Evolutionary conservation across 2,329 filamentous ascomycete species (phyloP).

Genomic region (Lasiodiplodia sp.): DNA sequence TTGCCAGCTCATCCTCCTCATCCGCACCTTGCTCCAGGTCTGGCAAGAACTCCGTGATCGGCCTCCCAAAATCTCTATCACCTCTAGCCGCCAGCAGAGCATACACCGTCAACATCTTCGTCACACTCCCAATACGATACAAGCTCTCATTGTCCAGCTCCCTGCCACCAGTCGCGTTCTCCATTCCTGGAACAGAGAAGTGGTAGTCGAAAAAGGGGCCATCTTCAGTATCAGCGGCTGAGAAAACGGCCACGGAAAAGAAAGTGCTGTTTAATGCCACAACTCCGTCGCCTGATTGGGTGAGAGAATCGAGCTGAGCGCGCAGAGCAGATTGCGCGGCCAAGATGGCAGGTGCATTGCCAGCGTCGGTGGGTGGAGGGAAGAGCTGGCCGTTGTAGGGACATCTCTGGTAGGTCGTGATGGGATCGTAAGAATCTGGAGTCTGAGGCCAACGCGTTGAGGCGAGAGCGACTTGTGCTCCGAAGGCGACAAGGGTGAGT

Average conservation of each 20-base stretch:
- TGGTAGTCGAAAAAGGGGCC: slow-evolving; percentile 45
- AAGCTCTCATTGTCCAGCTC: slow-evolving; percentile 44
- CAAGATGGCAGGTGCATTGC: slow-evolving; percentile 22
- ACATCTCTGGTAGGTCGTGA: slow-evolving; percentile 20
- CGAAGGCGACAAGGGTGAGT: neutral
- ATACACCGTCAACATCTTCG: slow-evolving; percentile 56
- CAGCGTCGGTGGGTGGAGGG: slow-evolving; percentile 22
- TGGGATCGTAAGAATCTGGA: neutral
- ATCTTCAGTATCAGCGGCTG: slow-evolving; percentile 34
- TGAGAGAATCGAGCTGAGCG: slow-evolving; percentile 8
- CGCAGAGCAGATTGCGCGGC: slow-evolving; percentile 13
- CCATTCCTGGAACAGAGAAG: slow-evolving; percentile 44
- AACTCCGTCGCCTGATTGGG: neutral
- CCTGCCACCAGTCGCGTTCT: slow-evolving; percentile 28
- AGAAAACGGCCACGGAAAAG: slow-evolving; percentile 52
- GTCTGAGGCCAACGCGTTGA: neutral
- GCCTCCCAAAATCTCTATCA: slow-evolving; percentile 49
- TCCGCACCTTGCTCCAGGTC: slow-evolving; percentile 36
- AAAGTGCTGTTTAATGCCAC: slow-evolving; percentile 37
- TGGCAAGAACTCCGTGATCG: slow-evolving; percentile 53
- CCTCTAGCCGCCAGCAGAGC: slow-evolving; percentile 53
- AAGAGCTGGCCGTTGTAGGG: slow-evolving; percentile 31
- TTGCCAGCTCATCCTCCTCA: neutral
- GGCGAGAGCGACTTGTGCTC: neutral
- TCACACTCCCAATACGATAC: slow-evolving; percentile 54